Base-by-base conservation (phyloP, 345 rosid species). In the Kandelia obovata region DNA sequence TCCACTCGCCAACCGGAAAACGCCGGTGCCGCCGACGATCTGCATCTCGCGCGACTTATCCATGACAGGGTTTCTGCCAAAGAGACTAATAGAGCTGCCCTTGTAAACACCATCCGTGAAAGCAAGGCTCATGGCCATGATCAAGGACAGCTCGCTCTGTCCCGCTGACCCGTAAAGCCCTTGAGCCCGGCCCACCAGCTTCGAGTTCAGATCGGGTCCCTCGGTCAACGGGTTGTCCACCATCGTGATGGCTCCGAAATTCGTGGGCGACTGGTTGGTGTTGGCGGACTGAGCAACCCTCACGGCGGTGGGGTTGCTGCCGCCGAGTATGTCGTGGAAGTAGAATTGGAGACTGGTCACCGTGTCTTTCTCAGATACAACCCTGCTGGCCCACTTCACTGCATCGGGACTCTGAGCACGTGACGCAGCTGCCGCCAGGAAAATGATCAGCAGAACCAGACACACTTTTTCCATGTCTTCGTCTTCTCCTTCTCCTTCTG, bases 381-480 rank as follows among this genome's bases (percentile, higher is more conserved):
- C 59, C 16, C 59, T 25, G 28, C 28, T 27, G 59, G 59, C 6
- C 59, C 59, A 11, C 5, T 25, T 56, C 59, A 21, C 59, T 4
- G 7, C 19, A 0, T 25, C 59, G 23, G 13, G 17, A 25, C 26
- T 27, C 5, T 56, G 59, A 56, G 59, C 31, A 25, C 28, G 59
- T 63, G 86, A 71, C 66, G 60, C 6, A 21, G 70, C 21, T 5
- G 65, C 69, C 46, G 57, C 35, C 9, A 73, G 63, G 53, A 16
- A 28, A 39, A 73, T 34, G 26, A 75, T 8, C 57, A 77, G 2
- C 9, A 79, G 39, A 52, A 68, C 7, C 7, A 30, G 17, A 27
- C 53, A 62, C 1, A 62, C 11, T 21, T 67, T 79, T 26, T 65
- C 75, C 83, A 79, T 77, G 32, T 21, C 37, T 61, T 10, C 13